Evolutionary conservation across 2,329 filamentous ascomycete genomes (phyloP), one percentile per base, ranked within the genome.

Genomic region (Ophiocordyceps camponoti-saundersi): DNA sequence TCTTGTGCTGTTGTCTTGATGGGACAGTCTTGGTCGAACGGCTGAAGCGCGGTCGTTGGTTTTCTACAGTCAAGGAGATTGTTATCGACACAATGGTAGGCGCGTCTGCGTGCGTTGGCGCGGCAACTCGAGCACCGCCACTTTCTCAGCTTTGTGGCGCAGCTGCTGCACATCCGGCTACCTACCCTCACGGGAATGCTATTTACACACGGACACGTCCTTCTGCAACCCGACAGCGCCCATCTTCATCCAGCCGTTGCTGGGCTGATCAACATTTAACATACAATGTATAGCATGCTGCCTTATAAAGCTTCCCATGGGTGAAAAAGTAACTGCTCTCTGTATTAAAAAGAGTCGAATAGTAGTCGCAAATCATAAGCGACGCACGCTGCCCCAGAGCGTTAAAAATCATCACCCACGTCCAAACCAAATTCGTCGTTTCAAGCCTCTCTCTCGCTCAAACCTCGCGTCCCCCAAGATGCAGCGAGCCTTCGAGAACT

Each of bases 1-100:
- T 79, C 10, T 20, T 44, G 23, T 23, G 20, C 20, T 21, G 20
- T 42, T 11, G 5, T 23, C 18, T 18, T 40, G 16, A 21, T 42
- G 40, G 10, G 16, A n/a, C 6, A 11, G 30, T 32, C 10, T 5
- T 32, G 11, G 11, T 16, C 10, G 5, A 7, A 16, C 18, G 36
- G 36, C 18, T 16, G 23, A 26, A 5, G 23, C 23, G 36, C 34
- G 34, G 13, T 16, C 6, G 15, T 39, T 16, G n/a, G 36, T 18
- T 18, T 20, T 39, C 7, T 39, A 18, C 10, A 1, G 1, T 7
- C 34, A 16, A 7, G 3, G 34, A 11, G 18, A 18, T 40, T 40
- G 36, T 40, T 21, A 40, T 40, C 21, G 36, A 21, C 15, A 40
- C 15, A n/a, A 18, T 16, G 7, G 26, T 29, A 29, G 36, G 3